Evolutionary conservation across 78 protist species (phyloP).

Genomic region (Chrysochromulina parva): DNA sequence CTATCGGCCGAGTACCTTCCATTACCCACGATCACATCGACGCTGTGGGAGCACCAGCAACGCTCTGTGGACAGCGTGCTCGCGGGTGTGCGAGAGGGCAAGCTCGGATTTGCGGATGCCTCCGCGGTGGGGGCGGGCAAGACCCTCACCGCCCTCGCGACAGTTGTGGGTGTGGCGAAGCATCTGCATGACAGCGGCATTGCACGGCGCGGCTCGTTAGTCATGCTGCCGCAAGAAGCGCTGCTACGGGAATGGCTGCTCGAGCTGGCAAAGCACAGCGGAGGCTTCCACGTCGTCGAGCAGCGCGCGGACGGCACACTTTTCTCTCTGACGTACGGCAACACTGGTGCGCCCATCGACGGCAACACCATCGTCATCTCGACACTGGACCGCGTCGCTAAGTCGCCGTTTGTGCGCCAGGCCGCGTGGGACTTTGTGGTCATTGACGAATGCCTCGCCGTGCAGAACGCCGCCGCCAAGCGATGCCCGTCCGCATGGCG

Average conservation of each 20-base stretch:
- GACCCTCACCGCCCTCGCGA: conserved; percentile 30
- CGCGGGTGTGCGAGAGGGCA: neutral
- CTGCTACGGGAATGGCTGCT: conserved; percentile 24
- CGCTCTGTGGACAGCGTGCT: neutral
- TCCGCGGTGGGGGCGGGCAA: conserved; percentile 41
- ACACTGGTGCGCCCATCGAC: neutral
- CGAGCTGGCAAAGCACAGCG: neutral
- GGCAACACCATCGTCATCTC: conserved; percentile 21
- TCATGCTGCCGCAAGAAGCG: neutral
- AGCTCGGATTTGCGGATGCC: conserved; percentile 32
- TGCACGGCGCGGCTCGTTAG: neutral
- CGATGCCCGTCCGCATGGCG: conserved; percentile 32
- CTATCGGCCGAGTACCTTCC: neutral
- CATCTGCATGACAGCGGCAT: neutral
- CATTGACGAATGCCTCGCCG: conserved; percentile 44
- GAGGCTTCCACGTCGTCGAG: conserved; percentile 6
- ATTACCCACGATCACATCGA: neutral
- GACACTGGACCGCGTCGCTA: conserved; percentile 25
- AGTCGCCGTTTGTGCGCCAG: conserved; percentile 17
- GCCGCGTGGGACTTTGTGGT: conserved; percentile 41
- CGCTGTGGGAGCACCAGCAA: conserved; percentile 25
- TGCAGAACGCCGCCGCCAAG: conserved; percentile 26
- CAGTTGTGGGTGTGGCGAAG: neutral
- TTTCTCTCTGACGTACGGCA: neutral
- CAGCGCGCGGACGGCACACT: conserved; percentile 9